Evolutionary conservation across 2,329 filamentous ascomycete species (phyloP).

Genomic region (Fusarium sp.): DNA sequence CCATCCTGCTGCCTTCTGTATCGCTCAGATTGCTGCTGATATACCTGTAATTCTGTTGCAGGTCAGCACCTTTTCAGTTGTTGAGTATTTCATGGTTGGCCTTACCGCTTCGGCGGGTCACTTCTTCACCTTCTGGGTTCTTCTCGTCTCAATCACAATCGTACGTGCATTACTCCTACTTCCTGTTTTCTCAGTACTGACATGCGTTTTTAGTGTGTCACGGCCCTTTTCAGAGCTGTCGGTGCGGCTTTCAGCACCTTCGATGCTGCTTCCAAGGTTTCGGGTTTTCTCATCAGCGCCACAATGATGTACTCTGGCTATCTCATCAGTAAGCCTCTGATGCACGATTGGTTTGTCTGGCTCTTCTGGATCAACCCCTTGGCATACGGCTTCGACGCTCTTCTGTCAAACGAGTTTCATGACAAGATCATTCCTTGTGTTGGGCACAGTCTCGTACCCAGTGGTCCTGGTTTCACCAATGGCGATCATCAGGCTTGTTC

Average conservation of each 20-base stretch:
- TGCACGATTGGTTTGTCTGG: conserved; percentile 72
- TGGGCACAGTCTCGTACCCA: conserved; percentile 60
- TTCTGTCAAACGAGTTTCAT: conserved; percentile 78
- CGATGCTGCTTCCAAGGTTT: conserved; percentile 67
- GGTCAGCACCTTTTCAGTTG: conserved; percentile 64
- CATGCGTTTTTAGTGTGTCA: conserved; percentile 57
- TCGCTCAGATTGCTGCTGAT: conserved; percentile 64
- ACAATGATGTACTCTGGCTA: conserved; percentile 71
- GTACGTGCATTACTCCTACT: conserved; percentile 43
- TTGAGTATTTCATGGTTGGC: conserved; percentile 72
- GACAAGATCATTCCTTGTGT: conserved; percentile 62
- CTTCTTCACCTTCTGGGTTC: conserved; percentile 71
- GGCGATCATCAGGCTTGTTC: conserved; percentile 60
- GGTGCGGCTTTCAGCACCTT: conserved; percentile 66
- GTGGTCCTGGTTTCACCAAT: conserved; percentile 58
- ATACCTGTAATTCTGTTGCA: conserved; percentile 67
- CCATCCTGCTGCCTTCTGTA: conserved; percentile 67
- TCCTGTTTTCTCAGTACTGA: accelerated
- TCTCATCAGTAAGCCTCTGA: conserved; percentile 67
- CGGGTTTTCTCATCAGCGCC: conserved; percentile 59
- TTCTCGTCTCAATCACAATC: conserved; percentile 62
- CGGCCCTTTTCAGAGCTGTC: conserved; percentile 64
- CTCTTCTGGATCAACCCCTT: conserved; percentile 73
- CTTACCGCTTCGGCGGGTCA: conserved; percentile 59
- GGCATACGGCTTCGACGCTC: conserved; percentile 73